Evolutionary conservation across 352 stramenopile species (phyloP), one percentile per base, ranked within the genome.

Genomic region (Pythium brachiatum): DNA sequence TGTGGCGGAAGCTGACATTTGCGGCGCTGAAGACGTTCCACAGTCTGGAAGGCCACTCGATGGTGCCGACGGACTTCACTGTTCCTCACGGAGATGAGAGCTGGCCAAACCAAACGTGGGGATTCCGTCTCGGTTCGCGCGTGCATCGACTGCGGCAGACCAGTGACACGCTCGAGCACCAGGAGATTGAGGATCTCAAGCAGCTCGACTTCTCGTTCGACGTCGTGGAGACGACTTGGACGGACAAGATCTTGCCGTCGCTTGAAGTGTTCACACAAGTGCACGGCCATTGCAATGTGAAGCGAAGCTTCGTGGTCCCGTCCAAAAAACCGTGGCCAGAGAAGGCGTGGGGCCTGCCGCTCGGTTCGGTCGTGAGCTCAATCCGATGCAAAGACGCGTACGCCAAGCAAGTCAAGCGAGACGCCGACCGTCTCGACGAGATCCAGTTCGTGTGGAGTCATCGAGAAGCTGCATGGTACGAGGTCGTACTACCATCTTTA

Each of bases 1-100:
- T 63, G 31, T 71, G 64, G 64, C 20, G 58, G 20, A 43, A 60
- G 21, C 36, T 64, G 43, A 34, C 46, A 11, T n/a, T 71, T 18
- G 43, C 25, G 23, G 25, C 53, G 26, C 63, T 87, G 8, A 36
- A 73, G 34, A 67, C 58, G 21, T 87, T 73, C 39, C 25, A 70
- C 38, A 48, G 46, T 7, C 26, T 75, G 23, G 38, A 87, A 27
- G 69, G 74, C 36, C 59, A 84, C 25, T 53, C 73, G 16, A 38
- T 78, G 18, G 57, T 84, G 21, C 73, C 73, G 9, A 43, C 57
- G 1, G 64, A 73, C 21, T 87, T 87, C 58, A 43, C 70, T 1
- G 71, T 86, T 18, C 71, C 75, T 5, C 57, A 59, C 6, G 63
- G 53, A n/a, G 66, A 75, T 31, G 6, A 34, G 11, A 23, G 26